Percentiles rank a stretch among this genome's conserved stretches.
These are phyloP conservation scores for Podospora conica DNA, from an alignment of 495 filamentous ascomycete genomes.

Conservation along the genomic window DNA sequence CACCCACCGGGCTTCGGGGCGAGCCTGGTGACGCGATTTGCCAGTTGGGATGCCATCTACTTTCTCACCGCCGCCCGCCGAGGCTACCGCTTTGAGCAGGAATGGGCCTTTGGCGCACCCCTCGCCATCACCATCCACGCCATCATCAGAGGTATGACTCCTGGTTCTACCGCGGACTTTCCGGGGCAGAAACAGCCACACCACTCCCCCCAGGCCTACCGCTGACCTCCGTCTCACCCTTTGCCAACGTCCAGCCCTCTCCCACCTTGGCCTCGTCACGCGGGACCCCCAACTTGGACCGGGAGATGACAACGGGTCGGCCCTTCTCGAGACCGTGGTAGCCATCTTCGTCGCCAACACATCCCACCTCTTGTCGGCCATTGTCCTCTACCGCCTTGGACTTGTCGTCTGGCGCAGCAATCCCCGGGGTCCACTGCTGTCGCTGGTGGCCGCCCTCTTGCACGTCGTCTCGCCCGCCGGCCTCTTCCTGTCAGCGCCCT, in stretches of 20 bases:
- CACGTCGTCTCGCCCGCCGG: slow-evolving; percentile 85
- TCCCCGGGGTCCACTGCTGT: slow-evolving; percentile 34
- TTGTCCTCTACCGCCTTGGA: slow-evolving; percentile 62
- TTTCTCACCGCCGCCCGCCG: slow-evolving; percentile 61
- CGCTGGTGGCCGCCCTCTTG: slow-evolving; percentile 61
- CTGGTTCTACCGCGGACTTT: not conserved
- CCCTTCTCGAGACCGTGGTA: slow-evolving; percentile 32
- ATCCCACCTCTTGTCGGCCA: slow-evolving; percentile 67
- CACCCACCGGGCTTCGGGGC: slow-evolving; percentile 53
- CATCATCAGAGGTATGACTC: slow-evolving; percentile 26
- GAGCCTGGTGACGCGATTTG: slow-evolving; percentile 47
- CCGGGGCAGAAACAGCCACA: not conserved
- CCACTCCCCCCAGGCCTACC: not conserved
- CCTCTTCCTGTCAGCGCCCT: slow-evolving; percentile 83
- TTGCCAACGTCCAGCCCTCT: slow-evolving; percentile 1
- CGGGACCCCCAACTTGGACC: not conserved
- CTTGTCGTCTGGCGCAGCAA: slow-evolving; percentile 36
- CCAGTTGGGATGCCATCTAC: slow-evolving; percentile 91
- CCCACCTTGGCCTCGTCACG: slow-evolving; percentile 7
- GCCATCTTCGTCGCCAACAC: slow-evolving; percentile 61
- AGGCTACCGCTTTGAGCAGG: slow-evolving; percentile 85
- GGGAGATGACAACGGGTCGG: not conserved
- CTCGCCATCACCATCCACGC: slow-evolving; percentile 49
- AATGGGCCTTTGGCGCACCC: slow-evolving; percentile 87
- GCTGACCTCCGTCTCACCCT: slow-evolving; percentile 1